Evolutionary conservation across 2,329 filamentous ascomycete species (phyloP).

Genomic region (Neodidymelliopsis sp.): DNA sequence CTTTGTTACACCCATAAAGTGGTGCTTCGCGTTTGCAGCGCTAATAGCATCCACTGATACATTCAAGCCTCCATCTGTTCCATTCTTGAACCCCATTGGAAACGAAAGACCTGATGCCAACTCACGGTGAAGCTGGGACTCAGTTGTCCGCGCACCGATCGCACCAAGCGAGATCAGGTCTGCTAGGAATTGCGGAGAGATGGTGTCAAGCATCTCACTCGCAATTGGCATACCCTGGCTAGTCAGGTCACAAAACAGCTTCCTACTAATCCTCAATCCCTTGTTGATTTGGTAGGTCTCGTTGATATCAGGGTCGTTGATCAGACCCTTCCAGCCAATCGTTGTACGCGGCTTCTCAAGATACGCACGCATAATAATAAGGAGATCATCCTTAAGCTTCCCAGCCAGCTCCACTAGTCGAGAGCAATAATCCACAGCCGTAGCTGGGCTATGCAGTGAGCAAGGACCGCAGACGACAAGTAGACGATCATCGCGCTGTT

Average conservation of each 20-base stretch:
- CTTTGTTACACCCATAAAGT: slow-evolving; percentile 99
- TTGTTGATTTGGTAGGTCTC: slow-evolving; percentile 99
- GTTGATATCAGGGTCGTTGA: slow-evolving; percentile 98
- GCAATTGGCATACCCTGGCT: slow-evolving; percentile 90
- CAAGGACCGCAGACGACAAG: slow-evolving; percentile 95
- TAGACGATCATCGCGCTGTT: slow-evolving; percentile 82
- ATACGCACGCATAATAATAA: slow-evolving; percentile 97
- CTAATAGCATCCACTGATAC: slow-evolving; percentile 97
- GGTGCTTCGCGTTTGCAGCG: slow-evolving; percentile 78
- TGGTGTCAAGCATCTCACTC: slow-evolving; percentile 98
- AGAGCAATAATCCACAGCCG: slow-evolving; percentile 86
- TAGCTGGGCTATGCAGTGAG: slow-evolving; percentile 92
- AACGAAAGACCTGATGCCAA: slow-evolving; percentile 94
- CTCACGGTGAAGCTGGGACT: slow-evolving; percentile 95
- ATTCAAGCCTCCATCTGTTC: slow-evolving; percentile 88
- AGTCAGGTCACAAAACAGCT: slow-evolving; percentile 93
- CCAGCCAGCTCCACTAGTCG: slow-evolving; percentile 79
- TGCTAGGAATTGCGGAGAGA: slow-evolving; percentile 96
- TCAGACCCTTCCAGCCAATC: slow-evolving; percentile 98
- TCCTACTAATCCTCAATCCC: slow-evolving; percentile 87
- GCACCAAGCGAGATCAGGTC: slow-evolving; percentile 95
- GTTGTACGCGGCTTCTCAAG: slow-evolving; percentile 98
- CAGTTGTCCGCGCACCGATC: slow-evolving; percentile 94
- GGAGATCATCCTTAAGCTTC: slow-evolving; percentile 82
- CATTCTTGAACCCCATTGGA: slow-evolving; percentile 99